Percentiles rank a stretch among this genome's conserved stretches.
Conservation (phyloP, 2,329 filamentous ascomycete species). For the Ceratocystis cacaofunesta region DNA sequence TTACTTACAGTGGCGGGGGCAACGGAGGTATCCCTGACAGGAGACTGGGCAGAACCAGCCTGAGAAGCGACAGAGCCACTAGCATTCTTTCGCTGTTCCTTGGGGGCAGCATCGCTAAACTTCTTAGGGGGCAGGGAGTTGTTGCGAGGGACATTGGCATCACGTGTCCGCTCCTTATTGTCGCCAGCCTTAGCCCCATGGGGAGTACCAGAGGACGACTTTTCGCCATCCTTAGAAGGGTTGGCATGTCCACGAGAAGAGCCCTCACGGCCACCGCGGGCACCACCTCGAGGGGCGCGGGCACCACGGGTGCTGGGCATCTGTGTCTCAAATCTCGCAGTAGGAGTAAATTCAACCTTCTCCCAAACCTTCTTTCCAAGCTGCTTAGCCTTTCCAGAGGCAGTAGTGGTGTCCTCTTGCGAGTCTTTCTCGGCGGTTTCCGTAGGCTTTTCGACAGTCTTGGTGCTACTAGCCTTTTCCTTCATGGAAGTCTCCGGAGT, state of each 20-base stretch:
- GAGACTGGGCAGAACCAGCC: slow-evolving; percentile 1
- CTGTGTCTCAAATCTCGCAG: slow-evolving; percentile 74
- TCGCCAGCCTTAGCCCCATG: slow-evolving; percentile 8
- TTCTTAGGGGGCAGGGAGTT: slow-evolving; percentile 25
- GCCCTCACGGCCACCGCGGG: slow-evolving; percentile 24
- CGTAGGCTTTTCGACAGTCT: slow-evolving; percentile 50
- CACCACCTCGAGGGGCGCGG: slow-evolving; percentile 33
- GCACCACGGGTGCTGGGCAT: slow-evolving; percentile 41
- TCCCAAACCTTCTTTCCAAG: slow-evolving; percentile 69
- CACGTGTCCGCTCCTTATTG: slow-evolving; percentile 14
- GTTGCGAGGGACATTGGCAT: slow-evolving; percentile 21
- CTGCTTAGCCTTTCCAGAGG: slow-evolving; percentile 35
- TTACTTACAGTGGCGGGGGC: slow-evolving; percentile 28
- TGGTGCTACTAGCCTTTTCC: slow-evolving; percentile 45
- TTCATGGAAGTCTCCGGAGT: slow-evolving; percentile 62
- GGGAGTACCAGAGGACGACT: slow-evolving; percentile 22
- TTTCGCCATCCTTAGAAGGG: slow-evolving; percentile 26
- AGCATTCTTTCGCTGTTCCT: slow-evolving; percentile 34
- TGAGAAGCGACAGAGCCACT: slow-evolving; percentile 24
- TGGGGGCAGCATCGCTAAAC: slow-evolving; percentile 27
- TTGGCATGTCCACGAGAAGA: slow-evolving; percentile 21
- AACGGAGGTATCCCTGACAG: slow-evolving; percentile 27
- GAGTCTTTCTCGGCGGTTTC: slow-evolving; percentile 47
- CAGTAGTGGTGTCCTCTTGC: slow-evolving; percentile 35
- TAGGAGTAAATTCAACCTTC: slow-evolving; percentile 65